Evolutionary conservation across 2,329 filamentous ascomycete species (phyloP).

Genomic region (Sporothrix luriei): DNA sequence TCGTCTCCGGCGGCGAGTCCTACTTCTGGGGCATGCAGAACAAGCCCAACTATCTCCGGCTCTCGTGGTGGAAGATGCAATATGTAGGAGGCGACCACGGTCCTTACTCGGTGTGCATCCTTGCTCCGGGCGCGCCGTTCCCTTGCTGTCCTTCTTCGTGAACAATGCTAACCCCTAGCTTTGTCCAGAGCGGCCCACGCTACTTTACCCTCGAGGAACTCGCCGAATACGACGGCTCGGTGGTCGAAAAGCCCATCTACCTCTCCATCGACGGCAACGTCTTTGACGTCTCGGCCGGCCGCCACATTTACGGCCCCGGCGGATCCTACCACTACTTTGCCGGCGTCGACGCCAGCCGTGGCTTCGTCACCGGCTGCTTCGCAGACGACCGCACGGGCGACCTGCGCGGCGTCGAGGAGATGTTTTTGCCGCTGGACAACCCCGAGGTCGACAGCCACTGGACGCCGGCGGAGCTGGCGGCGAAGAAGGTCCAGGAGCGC

Average conservation of each 20-base stretch:
- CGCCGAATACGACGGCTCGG: slow-evolving; percentile 72
- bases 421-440: slow-evolving; percentile 71
- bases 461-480: slow-evolving; percentile 56
- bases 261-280: slow-evolving; percentile 86
- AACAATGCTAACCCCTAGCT: neutral
- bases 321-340: slow-evolving; percentile 87
- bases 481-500: slow-evolving; percentile 63
- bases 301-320: slow-evolving; percentile 75
- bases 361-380: slow-evolving; percentile 93
- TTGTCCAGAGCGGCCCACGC: slow-evolving; percentile 55
- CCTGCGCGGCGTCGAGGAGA: slow-evolving; percentile 81
- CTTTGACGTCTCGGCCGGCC: slow-evolving; percentile 75
- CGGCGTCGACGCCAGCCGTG: slow-evolving; percentile 81
- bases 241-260: slow-evolving; percentile 77
- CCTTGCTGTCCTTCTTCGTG: too few species aligned
- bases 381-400: slow-evolving; percentile 80
- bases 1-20: slow-evolving; percentile 70
- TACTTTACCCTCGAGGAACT: slow-evolving; percentile 77
- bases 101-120: slow-evolving; percentile 1
- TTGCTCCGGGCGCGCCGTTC: neutral
- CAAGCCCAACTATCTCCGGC: slow-evolving; percentile 63
- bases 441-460: slow-evolving; percentile 62
- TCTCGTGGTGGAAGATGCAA: slow-evolving; percentile 61
- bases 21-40: slow-evolving; percentile 67
- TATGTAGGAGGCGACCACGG: slow-evolving; percentile 53